Evolutionary conservation across 805 yeast genomes (phyloP).

Genomic region (Yamadazyma olivae): DNA sequence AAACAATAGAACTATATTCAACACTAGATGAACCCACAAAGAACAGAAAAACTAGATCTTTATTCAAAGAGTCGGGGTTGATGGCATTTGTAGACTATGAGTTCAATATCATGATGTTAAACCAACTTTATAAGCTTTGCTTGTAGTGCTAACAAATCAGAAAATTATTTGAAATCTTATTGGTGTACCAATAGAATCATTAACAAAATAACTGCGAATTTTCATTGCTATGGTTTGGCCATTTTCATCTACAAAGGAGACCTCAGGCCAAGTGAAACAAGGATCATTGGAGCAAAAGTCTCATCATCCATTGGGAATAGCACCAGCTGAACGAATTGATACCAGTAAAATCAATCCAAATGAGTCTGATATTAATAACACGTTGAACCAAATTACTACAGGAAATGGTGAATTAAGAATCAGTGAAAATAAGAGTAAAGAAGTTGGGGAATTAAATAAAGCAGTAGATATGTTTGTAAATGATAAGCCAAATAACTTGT

Average conservation of each 20-base stretch:
- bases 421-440: constrained; percentile 4
- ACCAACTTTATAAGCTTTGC: constrained; percentile 25
- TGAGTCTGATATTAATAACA: constrained; percentile 24
- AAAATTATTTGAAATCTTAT: too few relatives aligned
- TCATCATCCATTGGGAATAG: constrained; percentile 20
- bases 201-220: too few relatives aligned
- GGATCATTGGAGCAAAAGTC: constrained; percentile 28
- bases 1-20: constrained; percentile 8
- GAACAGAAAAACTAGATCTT: constrained; percentile 6
- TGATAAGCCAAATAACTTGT: constrained; percentile 29
- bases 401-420: constrained; percentile 8
- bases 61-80: constrained; percentile 2
- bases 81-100: constrained; percentile 25
- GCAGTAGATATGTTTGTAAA: constrained; percentile 29
- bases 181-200: too few relatives aligned
- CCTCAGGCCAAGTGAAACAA: too few relatives aligned
- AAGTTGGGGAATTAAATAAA: constrained; percentile 12
- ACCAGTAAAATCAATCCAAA: background rate
- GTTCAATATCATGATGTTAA: constrained; percentile 23
- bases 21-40: constrained; percentile 6
- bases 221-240: too few relatives aligned
- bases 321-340: constrained; percentile 2
- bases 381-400: constrained; percentile 25
- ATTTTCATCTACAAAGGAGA: too few relatives aligned
- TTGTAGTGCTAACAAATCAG: too few relatives aligned